These are phyloP conservation scores for Dissophora globulifera DNA, from an alignment of 192 early-diverging fungal genomes.

Conservation along the genomic window DNA sequence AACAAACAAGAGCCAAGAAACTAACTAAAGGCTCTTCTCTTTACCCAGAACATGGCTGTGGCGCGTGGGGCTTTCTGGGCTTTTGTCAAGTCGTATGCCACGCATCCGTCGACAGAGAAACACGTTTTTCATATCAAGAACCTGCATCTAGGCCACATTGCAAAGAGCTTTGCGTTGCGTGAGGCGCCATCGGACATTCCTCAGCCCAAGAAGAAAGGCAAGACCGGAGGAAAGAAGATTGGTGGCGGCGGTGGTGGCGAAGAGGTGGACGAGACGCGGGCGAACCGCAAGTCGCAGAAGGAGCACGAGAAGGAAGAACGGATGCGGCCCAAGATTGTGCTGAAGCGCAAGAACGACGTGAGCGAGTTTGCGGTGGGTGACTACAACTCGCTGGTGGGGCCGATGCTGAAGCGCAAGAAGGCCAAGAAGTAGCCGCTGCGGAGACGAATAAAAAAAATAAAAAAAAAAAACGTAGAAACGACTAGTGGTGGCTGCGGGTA, in stretches of 20 bases:
- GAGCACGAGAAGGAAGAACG: constrained; percentile 44
- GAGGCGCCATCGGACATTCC: constrained; percentile 85
- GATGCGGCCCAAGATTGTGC: constrained; percentile 36
- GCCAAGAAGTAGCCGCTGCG: constrained; percentile 10
- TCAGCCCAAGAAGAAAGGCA: constrained; percentile 55
- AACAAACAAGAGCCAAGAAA: too few relatives aligned
- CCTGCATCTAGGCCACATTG: constrained; percentile 96
- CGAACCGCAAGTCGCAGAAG: constrained; percentile 38
- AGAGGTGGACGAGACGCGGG: constrained; percentile 33
- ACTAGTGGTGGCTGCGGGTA: too few relatives aligned
- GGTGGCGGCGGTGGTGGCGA: too few relatives aligned
- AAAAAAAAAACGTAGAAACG: background rate
- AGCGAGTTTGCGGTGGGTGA: constrained; percentile 56
- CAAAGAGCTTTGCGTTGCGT: constrained; percentile 95
- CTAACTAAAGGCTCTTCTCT: too few relatives aligned
- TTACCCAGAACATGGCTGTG: constrained; percentile 65
- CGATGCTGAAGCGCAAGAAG: constrained; percentile 52
- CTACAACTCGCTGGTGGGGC: constrained; percentile 49
- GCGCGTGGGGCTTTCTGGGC: constrained; percentile 89
- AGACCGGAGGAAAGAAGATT: constrained; percentile 8
- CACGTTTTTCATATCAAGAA: constrained; percentile 95
- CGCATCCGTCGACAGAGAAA: constrained; percentile 84
- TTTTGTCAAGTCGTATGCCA: constrained; percentile 93
- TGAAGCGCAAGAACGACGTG: constrained; percentile 52
- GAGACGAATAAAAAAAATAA: background rate